Percentiles rank a stretch among this genome's conserved stretches.
These are phyloP conservation scores for Iris macrosiphon DNA, from an alignment of 106 monocot genomes.

Conservation along the genomic window DNA sequence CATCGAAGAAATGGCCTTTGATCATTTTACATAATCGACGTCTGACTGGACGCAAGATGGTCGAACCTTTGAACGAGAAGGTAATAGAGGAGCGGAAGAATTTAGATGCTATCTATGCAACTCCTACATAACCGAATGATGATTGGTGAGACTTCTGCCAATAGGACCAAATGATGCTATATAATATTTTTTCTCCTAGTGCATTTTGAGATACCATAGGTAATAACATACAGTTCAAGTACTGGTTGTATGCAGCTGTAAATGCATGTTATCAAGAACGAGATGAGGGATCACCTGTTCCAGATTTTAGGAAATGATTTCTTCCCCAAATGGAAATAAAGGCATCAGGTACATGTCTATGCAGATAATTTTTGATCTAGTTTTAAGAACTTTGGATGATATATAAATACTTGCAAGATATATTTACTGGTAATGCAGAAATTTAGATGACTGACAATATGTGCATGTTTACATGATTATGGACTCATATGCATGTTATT, in stretches of 20 bases:
- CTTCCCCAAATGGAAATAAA: conserved; percentile 92
- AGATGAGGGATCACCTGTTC: conserved; percentile 91
- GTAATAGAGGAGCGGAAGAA: conserved; percentile 79
- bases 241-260: conserved; percentile 96
- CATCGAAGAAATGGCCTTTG: conserved; percentile 68
- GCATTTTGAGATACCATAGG: conserved; percentile 15
- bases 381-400: too few species aligned
- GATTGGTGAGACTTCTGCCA: conserved; percentile 76
- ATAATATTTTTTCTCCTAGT: too few species aligned
- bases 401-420: too few species aligned
- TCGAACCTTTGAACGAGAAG: conserved; percentile 40
- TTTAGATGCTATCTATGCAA: conserved; percentile 84
- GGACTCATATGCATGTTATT: too few species aligned
- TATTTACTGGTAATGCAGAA: too few species aligned
- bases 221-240: conserved; percentile 72
- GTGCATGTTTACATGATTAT: too few species aligned
- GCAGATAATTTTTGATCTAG: too few species aligned
- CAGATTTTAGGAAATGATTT: conserved; percentile 76
- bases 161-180: too few species aligned
- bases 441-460: too few species aligned
- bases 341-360: conserved; percentile 61
- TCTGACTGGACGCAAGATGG: conserved; percentile 37
- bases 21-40: conserved; percentile 76
- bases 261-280: conserved; percentile 85
- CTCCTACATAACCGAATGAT: conserved; percentile 91